Base-by-base conservation (phyloP, 139 green algal genomes). In the Coccomyxa sp. region DNA sequence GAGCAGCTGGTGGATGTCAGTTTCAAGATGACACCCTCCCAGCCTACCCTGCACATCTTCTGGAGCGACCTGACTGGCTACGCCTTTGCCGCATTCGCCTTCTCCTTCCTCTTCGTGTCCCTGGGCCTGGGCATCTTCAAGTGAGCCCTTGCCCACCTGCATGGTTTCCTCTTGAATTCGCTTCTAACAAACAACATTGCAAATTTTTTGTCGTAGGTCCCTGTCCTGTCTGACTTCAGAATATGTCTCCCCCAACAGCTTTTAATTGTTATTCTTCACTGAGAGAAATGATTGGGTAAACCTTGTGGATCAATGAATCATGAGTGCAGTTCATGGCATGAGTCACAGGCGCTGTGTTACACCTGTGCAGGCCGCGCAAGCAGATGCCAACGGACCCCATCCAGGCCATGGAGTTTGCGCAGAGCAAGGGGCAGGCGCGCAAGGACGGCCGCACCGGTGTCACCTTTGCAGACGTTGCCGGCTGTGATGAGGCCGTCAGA, bases 321-420 rank as follows among this genome's bases (percentile, higher is more conserved):
- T 51, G 38, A 11, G 7, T 7, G 38, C 38, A 51, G 3, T 51
- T 51, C 7, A 7, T 51, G 38, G 38, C 38, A 7, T 51, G 38
- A 51, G 38, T 51, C 38, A 51, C 38, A 51, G 3, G 38, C 38
- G 38, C 38, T 51, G 38, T 51, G 38, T 11, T 51, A 11, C 38
- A 11, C 38, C 38, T n/a, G 12, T 75, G 75, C 77, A 88, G 90
- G 77, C 83, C 81, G 10, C 85, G 88, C 76, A 92, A 92, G 79
- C 51, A 87, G 82, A 94, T 95, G 84, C 92, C 92, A 16, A 84
- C 51, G 1, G 92, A 95, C 80, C 79, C 30, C 28, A 63, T 82
- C n/a, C 88, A 95, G 78, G 96, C 95, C 30, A 93, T 96, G 85
- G 95, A 98, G 88, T 99, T 98, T 93, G 96, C 95, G 25, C 94